Base-by-base conservation (phyloP, 2,329 filamentous ascomycete species). In the Monosporascus sp. region DNA sequence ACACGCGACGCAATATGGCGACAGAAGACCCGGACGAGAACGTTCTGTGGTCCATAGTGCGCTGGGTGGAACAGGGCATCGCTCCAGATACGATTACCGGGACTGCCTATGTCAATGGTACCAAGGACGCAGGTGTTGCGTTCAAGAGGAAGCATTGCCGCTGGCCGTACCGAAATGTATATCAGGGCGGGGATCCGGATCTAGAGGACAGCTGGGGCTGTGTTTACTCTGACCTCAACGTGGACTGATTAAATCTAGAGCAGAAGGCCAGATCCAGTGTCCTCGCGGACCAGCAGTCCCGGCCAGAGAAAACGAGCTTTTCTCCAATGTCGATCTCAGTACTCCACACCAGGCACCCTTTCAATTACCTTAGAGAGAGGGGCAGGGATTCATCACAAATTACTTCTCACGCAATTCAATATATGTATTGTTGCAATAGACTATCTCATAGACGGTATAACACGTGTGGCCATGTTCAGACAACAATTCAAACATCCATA, bases 31-130 rank as follows among this genome's bases (percentile, higher is more conserved):
- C 72, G 0, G 65, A 70, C 8, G 62, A 72, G 51, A 78, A 79
- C 49, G 64, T 76, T 1, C 60, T 79, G 18, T 69, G 72, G 64
- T 71, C 73, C 5, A 60, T 78, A n/a, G 74, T 78, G 2, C 64
- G 70, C 11, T 78, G 76, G 76, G 75, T 78, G 1, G 76, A 74
- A 61, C 53, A 69, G 28, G 68, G 65, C 6, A 55, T 65, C n/a
- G 74, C 74, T 1, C 76, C 76, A 0, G 72, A 75, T 35, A 49
- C 43, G 17, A 52, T 55, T 18, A 18, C 45, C 11, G 54, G 54
- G 5, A 65, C 67, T 1, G 57, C 65, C 5, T 60, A 53, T 20
- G 51, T 60, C 18, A 58, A 60, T 15, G 55, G 54, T 20, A 56
- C 51, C 28, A 44, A 52, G 8, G 17, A 37, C 3, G 26, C 49